These are phyloP conservation scores for Candida ovalis DNA, from an alignment of 805 yeast species.

Conservation along the genomic window DNA sequence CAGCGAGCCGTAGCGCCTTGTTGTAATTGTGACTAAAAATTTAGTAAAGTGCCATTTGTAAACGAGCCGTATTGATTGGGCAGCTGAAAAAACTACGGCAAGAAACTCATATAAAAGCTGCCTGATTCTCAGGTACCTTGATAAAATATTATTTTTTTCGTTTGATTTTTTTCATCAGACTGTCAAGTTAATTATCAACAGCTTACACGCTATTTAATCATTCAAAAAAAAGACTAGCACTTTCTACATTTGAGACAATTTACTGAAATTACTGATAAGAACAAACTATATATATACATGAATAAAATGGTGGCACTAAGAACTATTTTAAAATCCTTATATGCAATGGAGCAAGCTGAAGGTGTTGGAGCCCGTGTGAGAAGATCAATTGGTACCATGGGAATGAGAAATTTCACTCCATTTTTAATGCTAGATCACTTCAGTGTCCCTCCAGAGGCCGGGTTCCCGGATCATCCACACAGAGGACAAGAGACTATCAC, in stretches of 20 bases:
- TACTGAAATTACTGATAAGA: background rate
- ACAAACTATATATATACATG: background rate
- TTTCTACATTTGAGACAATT: background rate
- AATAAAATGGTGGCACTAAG: slow-evolving; percentile 35
- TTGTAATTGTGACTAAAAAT: background rate
- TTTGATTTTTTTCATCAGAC: background rate
- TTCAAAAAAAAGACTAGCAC: background rate
- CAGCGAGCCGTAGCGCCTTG: background rate
- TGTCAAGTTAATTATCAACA: background rate
- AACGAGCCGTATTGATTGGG: background rate
- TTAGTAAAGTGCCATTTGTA: background rate
- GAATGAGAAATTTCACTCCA: slow-evolving; percentile 73
- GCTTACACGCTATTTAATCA: no score
- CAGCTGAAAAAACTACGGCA: background rate
- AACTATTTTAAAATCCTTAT: slow-evolving; percentile 45
- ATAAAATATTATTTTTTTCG: background rate
- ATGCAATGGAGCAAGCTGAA: slow-evolving; percentile 70
- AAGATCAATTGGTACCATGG: slow-evolving; percentile 69
- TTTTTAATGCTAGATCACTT: slow-evolving; percentile 82
- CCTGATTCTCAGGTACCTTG: background rate
- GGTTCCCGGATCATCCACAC: slow-evolving; percentile 84
- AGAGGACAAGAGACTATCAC: slow-evolving; percentile 83
- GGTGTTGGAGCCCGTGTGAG: slow-evolving; percentile 89
- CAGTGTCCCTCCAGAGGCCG: slow-evolving; percentile 56
- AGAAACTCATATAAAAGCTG: background rate